These are phyloP conservation scores for Agaricus bisporus DNA, from an alignment of 768 basidiomycete genomes.

Conservation along the genomic window DNA sequence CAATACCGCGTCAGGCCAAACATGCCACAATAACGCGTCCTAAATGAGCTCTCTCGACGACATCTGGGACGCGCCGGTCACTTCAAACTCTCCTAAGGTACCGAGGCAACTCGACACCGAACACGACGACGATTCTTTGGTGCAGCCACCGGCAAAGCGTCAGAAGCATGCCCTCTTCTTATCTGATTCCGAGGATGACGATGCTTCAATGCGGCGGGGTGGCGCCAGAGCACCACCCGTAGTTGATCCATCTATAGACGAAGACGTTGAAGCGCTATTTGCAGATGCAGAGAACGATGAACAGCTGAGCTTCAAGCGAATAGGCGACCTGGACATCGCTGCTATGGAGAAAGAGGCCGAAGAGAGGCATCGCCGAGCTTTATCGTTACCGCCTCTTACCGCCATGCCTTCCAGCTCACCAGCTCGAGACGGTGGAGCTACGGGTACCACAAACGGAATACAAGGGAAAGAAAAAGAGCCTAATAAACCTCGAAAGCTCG, in stretches of 20 bases:
- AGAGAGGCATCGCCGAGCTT: conserved; percentile 35
- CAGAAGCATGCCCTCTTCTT: conserved; percentile 47
- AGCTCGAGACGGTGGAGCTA: conserved; percentile 25
- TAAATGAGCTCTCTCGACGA: conserved; percentile 39
- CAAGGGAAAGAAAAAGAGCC: conserved; percentile 25
- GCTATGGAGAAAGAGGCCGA: conserved; percentile 51
- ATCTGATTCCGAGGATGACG: conserved; percentile 51
- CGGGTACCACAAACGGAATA: conserved; percentile 11
- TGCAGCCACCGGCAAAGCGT: conserved; percentile 27
- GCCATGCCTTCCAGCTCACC: conserved; percentile 46
- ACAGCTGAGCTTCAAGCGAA: conserved; percentile 33
- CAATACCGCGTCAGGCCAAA: conserved; percentile 26
- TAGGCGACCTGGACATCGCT: conserved; percentile 48
- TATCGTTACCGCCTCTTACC: conserved; percentile 34
- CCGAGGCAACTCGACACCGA: conserved; percentile 12
- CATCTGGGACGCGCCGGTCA: conserved; percentile 56
- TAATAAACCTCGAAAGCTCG: conserved; percentile 42
- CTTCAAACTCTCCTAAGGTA: conserved; percentile 15
- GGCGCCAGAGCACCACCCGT: conserved; percentile 30
- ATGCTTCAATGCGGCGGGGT: conserved; percentile 11
- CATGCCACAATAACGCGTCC: conserved; percentile 36
- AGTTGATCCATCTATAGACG: conserved; percentile 21
- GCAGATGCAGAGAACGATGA: conserved; percentile 31
- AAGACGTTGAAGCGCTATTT: conserved; percentile 42
- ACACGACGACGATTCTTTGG: conserved; percentile 13